Evolutionary conservation across 345 rosid genomes (phyloP), one percentile per base, ranked within the genome.

Genomic region (Alliaria petiolata): DNA sequence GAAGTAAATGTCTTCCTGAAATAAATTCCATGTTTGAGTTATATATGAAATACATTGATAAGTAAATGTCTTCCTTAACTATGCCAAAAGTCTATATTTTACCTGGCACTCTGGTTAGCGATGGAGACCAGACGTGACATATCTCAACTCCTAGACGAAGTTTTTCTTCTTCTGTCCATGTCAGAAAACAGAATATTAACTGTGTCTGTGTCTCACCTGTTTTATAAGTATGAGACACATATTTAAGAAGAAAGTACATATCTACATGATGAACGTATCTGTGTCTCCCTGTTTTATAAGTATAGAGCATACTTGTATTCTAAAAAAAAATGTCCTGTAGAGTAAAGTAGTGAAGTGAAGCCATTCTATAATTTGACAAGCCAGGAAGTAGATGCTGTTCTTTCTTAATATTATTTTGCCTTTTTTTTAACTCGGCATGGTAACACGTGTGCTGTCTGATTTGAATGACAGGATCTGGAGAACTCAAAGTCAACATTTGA

Each of bases 121-220:
- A 81, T 22, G 17, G 87, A 81, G 22, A 83, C 79, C 45, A 68
- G 62, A 64, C 69, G 76, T 51, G 89, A 65, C 68, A 82, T 69
- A 62, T 84, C 86, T 31, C 85, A 83, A 69, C 84, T 86, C 72
- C 83, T 82, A 35, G 44, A 59, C 0, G 82, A 78, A 1, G 90
- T 57, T 49, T 79, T 83, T 78, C n/a, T 82, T 88, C 83, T 83
- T 88, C 95, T 88, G 92, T 65, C 30, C 76, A 86, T 78, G 46
- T 20, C 31, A 74, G 2, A 30, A 73, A 39, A 28, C 22, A 58
- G 30, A 20, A 2, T 16, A 26, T n/a, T 22, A 58, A 59, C 3
- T 59, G 30, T 20, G n/a, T n/a, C n/a, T n/a, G n/a, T n/a, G n/a
- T n/a, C n/a, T n/a, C n/a, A n/a, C n/a, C n/a, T n/a, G n/a, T n/a